A percentile compares a stretch with the other conserved stretches of the same genome.
Evolutionary conservation across 768 basidiomycete genomes (phyloP).

Genomic region (Gloeopeniophorella convolvens): DNA sequence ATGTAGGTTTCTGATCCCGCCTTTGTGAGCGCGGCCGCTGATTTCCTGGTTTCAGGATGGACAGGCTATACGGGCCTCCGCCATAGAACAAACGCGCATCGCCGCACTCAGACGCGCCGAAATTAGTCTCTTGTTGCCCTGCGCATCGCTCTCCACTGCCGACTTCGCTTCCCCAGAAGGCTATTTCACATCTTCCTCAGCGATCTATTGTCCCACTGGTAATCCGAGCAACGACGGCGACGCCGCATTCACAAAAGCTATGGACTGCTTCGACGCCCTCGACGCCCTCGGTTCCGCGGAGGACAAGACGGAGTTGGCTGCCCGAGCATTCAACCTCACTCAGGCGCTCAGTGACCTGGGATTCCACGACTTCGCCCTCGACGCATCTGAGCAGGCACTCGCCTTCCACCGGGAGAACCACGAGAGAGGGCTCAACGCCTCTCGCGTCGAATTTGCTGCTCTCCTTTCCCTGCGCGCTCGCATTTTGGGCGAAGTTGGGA

Average conservation of each 20-base stretch:
- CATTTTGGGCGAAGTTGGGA: constrained; percentile 5
- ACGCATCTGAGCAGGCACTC: background rate
- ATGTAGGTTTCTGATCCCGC: too few species aligned
- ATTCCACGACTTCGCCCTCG: background rate
- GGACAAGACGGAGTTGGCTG: background rate
- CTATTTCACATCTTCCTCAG: background rate
- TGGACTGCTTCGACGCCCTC: constrained; percentile 3
- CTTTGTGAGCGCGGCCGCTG: too few species aligned
- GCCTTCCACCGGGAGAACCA: background rate
- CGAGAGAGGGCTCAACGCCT: background rate
- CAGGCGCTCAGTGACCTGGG: constrained; percentile 15
- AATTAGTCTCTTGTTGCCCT: constrained; percentile 12
- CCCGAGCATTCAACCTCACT: background rate
- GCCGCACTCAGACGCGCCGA: constrained; percentile 4
- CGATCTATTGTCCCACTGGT: constrained; percentile 9
- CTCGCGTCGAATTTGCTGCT: background rate
- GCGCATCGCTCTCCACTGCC: constrained; percentile 4
- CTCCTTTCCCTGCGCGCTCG: constrained; percentile 2
- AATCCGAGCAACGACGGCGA: background rate
- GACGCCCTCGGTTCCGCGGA: background rate
- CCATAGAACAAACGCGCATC: background rate
- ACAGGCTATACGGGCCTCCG: too few species aligned
- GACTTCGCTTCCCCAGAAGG: constrained; percentile 7
- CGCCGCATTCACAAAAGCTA: background rate
- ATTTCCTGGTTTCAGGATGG: too few species aligned